phyloP scores from a whole-genome alignment of 2,329 filamentous ascomycete genomes.

The Triangularia verruculosa region DNA sequence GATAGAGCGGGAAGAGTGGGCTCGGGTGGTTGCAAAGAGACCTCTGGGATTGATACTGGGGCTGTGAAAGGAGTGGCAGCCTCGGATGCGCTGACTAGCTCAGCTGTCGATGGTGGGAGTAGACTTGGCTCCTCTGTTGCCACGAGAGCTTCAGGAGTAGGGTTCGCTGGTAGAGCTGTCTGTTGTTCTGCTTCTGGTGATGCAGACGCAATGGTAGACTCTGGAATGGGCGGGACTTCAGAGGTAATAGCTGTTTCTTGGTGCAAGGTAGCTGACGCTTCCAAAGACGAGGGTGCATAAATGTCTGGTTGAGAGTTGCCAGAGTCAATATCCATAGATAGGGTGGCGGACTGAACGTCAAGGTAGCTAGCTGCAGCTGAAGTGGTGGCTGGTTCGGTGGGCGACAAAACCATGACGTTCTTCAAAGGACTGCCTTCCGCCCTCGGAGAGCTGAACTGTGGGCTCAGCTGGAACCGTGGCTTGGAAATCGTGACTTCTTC shows the following conservation, averaged over 20 bases:
- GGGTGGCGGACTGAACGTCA: slow-evolving; percentile 13
- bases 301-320: not conserved
- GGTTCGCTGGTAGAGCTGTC: not conserved
- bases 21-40: not conserved
- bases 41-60: not conserved
- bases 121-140: not conserved
- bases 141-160: not conserved
- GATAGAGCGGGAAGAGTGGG: not conserved
- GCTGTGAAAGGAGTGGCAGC: not conserved
- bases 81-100: not conserved
- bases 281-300: not conserved
- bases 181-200: not conserved
- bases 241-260: not conserved
- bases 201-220: not conserved
- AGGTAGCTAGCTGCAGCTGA: slow-evolving; percentile 16
- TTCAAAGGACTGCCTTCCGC: slow-evolving; percentile 53
- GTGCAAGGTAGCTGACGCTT: not conserved
- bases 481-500: slow-evolving; percentile 25
- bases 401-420: slow-evolving; percentile 48
- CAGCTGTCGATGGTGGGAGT: not conserved
- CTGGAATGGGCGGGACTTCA: not conserved
- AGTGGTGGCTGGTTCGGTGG: slow-evolving; percentile 35
- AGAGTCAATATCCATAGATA: slow-evolving; percentile 18
- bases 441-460: slow-evolving; percentile 32
- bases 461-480: slow-evolving; percentile 33